A percentile compares a stretch with the other conserved stretches of the same genome.
Evolutionary conservation across 179 eudicot genomes (phyloP).

Genomic region (Gypsophila paniculata): DNA sequence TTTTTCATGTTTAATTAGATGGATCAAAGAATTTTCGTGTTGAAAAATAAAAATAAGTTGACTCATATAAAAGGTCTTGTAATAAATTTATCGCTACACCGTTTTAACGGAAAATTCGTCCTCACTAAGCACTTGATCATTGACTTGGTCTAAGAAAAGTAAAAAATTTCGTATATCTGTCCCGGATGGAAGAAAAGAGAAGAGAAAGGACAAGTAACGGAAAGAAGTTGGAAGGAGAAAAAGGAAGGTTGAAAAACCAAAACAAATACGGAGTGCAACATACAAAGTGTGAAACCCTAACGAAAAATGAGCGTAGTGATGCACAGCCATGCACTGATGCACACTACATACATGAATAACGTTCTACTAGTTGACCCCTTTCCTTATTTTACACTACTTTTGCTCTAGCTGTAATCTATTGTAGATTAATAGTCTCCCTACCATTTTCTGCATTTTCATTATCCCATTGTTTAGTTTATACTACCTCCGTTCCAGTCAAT

Average conservation of each 20-base stretch:
- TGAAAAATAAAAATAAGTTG: too few species aligned
- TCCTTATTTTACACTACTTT: constrained; percentile 1
- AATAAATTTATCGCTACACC: too few species aligned
- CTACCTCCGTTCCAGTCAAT: too few species aligned
- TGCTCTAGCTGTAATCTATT: neutral
- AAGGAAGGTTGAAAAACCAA: neutral
- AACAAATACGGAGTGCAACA: neutral
- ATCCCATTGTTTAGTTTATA: too few species aligned
- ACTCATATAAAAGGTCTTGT: too few species aligned
- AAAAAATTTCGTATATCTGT: neutral
- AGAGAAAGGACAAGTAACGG: neutral
- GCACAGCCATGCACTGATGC: constrained; percentile 20
- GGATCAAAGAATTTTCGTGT: too few species aligned
- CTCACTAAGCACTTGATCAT: too few species aligned
- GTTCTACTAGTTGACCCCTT: neutral
- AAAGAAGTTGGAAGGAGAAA: neutral
- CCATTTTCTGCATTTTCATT: too few species aligned
- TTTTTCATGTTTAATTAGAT: too few species aligned
- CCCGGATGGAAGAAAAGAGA: neutral
- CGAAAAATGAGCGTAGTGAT: constrained; percentile 9
- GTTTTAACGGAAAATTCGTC: too few species aligned
- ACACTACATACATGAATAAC: neutral
- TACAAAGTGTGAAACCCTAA: neutral
- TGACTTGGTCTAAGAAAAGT: neutral
- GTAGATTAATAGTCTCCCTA: too few species aligned